Conservation (phyloP, 345 rosid genomes). For the Eucalyptus sp. region DNA sequence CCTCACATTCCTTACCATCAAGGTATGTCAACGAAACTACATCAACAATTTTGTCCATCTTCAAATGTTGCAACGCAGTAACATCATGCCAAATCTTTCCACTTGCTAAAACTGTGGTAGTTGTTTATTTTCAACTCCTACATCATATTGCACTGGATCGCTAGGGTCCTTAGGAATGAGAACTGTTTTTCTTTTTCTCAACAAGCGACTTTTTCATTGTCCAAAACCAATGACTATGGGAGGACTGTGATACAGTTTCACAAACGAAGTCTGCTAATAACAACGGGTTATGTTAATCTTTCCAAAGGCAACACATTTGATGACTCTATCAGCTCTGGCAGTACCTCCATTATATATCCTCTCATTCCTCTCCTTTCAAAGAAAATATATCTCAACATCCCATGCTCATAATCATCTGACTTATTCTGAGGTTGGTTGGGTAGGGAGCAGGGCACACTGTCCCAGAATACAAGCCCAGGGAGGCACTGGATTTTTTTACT, state of each 20-base stretch:
- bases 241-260: background rate
- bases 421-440: background rate
- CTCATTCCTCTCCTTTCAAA: background rate
- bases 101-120: background rate
- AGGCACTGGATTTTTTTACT: slow-evolving; percentile 59
- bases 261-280: background rate
- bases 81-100: background rate
- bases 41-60: background rate
- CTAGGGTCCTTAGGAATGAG: background rate
- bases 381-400: background rate
- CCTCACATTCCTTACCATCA: slow-evolving; percentile 66
- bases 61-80: background rate
- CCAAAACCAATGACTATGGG: background rate
- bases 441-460: slow-evolving; percentile 89
- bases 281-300: background rate
- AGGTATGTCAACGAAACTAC: slow-evolving; percentile 14
- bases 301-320: background rate
- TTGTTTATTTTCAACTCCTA: background rate
- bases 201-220: background rate
- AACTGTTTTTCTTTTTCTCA: background rate
- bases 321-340: background rate
- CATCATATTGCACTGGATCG: background rate
- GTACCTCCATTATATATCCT: background rate
- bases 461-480: slow-evolving; percentile 70
- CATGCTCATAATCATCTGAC: background rate